Evolutionary conservation across 169 alveolate species (phyloP).

Genomic region (Babesia caballi): DNA sequence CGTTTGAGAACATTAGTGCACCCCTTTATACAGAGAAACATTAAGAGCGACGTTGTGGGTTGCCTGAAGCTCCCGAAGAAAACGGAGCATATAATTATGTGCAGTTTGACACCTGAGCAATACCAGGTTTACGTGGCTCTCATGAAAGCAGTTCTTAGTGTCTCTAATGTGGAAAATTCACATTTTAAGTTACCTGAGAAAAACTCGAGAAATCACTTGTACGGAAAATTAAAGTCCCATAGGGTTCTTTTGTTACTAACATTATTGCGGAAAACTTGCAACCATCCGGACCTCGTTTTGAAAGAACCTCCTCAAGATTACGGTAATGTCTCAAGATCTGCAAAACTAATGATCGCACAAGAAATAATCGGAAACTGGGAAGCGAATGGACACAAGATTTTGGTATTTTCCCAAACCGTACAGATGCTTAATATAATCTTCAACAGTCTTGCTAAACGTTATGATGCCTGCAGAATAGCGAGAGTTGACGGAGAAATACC

Average conservation of each 20-base stretch:
- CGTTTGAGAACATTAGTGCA: constrained; percentile 31
- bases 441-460: constrained; percentile 70
- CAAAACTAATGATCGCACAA: constrained; percentile 87
- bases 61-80: constrained; percentile 61
- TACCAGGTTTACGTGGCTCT: constrained; percentile 63
- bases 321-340: constrained; percentile 81
- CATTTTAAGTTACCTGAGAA: not conserved
- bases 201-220: not conserved
- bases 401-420: constrained; percentile 91
- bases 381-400: constrained; percentile 79
- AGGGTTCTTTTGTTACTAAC: constrained; percentile 90
- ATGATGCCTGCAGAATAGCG: constrained; percentile 75
- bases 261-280: constrained; percentile 96
- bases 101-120: constrained; percentile 67
- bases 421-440: constrained; percentile 88
- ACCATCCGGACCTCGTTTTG: constrained; percentile 91
- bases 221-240: constrained; percentile 56
- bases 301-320: constrained; percentile 70
- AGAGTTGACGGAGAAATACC: constrained; percentile 94
- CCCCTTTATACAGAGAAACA: constrained; percentile 44
- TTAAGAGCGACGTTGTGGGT: constrained; percentile 25
- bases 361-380: constrained; percentile 74
- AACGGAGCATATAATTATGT: constrained; percentile 69
- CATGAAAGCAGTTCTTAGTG: constrained; percentile 1
- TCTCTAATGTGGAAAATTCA: not conserved